Conservation (phyloP, 768 basidiomycete genomes). For the Fomitopsis pulvina region DNA sequence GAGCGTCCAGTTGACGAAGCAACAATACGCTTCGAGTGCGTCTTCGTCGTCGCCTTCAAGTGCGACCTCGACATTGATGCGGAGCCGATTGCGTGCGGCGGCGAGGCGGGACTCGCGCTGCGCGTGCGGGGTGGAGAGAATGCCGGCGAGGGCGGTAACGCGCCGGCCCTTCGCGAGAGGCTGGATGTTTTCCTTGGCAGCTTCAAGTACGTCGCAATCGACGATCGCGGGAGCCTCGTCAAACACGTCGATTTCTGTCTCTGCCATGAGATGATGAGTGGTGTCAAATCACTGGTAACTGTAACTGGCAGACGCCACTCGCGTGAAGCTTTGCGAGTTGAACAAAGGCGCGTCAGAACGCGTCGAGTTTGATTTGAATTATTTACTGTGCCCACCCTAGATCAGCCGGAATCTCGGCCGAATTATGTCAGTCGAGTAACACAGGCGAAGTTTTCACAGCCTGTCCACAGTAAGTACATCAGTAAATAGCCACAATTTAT, state of each 20-base stretch:
- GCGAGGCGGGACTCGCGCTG: slow-evolving; percentile 67
- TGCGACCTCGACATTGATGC: slow-evolving; percentile 67
- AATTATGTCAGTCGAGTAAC: too few species aligned
- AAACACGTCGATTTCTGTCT: too few species aligned
- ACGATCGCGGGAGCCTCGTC: slow-evolving; percentile 45
- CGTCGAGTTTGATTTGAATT: too few species aligned
- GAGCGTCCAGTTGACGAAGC: slow-evolving; percentile 85
- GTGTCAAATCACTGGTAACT: too few species aligned
- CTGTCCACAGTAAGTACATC: too few species aligned
- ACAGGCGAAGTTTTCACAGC: too few species aligned
- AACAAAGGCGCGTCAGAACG: background rate
- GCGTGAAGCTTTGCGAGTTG: background rate
- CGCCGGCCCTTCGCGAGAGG: slow-evolving; percentile 74
- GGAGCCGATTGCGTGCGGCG: slow-evolving; percentile 55
- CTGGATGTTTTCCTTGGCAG: slow-evolving; percentile 83
- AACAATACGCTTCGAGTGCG: slow-evolving; percentile 79
- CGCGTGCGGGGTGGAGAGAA: slow-evolving; percentile 71
- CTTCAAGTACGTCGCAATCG: slow-evolving; percentile 76
- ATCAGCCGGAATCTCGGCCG: too few species aligned
- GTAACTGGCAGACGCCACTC: background rate
- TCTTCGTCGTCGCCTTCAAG: slow-evolving; percentile 71
- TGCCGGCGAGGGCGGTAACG: slow-evolving; percentile 68
- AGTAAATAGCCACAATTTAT: too few species aligned
- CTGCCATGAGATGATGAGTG: slow-evolving; percentile 11
- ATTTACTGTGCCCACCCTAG: too few species aligned